These are phyloP conservation scores for Rhizopogon vulgaris DNA, from an alignment of 768 basidiomycete genomes.

Conservation along the genomic window DNA sequence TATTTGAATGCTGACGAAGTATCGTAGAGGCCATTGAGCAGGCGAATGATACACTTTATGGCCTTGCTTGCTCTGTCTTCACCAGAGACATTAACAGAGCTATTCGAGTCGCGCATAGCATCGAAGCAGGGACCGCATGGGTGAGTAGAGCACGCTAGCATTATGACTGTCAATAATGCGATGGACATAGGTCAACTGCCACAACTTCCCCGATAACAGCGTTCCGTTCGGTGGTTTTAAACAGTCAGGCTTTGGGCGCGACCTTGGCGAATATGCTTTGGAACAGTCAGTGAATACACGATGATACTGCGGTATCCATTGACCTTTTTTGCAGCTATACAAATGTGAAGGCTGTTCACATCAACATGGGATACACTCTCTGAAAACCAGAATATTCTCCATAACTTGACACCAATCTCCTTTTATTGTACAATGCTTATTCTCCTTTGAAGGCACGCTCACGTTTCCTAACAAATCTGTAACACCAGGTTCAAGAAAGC, in stretches of 20 bases:
- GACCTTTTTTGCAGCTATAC: conserved; percentile 41
- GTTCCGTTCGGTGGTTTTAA: conserved; percentile 72
- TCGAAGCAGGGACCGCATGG: conserved; percentile 39
- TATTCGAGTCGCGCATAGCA: conserved; percentile 30
- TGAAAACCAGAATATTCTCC: not conserved
- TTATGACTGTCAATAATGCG: not conserved
- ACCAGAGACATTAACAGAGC: conserved; percentile 40
- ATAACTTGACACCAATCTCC: not conserved
- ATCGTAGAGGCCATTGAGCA: conserved; percentile 21
- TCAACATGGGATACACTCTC: conserved; percentile 39
- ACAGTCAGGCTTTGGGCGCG: conserved; percentile 69
- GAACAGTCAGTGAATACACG: not conserved
- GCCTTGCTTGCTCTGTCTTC: conserved; percentile 50
- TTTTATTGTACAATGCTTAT: not conserved
- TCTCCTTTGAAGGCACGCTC: no score
- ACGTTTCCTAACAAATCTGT: no score
- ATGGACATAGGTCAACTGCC: conserved; percentile 33
- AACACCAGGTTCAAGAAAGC: no score
- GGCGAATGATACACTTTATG: conserved; percentile 49
- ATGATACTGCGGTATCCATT: not conserved
- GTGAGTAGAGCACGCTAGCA: conserved; percentile 5
- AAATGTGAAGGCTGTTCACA: conserved; percentile 63
- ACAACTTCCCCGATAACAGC: conserved; percentile 35
- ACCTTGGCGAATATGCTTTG: conserved; percentile 60
- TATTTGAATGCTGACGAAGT: not conserved